A percentile compares a stretch with the other conserved stretches of the same genome.
Conservation (phyloP, 305 asterid species). For the Caryopteris hybrid region DNA sequence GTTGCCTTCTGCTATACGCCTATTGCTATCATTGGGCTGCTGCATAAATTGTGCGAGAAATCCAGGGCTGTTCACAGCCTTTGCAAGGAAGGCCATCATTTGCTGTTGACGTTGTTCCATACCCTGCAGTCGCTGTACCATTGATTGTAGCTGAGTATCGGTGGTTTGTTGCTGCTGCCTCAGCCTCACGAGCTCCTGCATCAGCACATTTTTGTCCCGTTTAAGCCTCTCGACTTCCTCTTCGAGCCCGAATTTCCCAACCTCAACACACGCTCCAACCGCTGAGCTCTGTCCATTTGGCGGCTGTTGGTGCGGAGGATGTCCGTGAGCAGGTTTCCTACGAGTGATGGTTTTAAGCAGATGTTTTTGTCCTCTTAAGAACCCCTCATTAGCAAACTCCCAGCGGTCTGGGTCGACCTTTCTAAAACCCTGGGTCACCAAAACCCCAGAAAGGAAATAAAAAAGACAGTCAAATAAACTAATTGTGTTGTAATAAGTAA, state of each 20-base stretch:
- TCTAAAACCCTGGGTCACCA: slow-evolving; percentile 64
- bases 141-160: slow-evolving; percentile 60
- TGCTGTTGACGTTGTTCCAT: slow-evolving; percentile 97
- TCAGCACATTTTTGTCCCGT: slow-evolving; percentile 87
- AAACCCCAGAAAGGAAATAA: background rate
- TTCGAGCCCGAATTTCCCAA: slow-evolving; percentile 89
- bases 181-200: slow-evolving; percentile 84
- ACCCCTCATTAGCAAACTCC: slow-evolving; percentile 94
- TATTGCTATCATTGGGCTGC: slow-evolving; percentile 59
- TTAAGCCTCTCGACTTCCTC: slow-evolving; percentile 90
- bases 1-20: slow-evolving; percentile 54
- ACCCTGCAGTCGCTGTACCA: slow-evolving; percentile 80
- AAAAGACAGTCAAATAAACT: background rate
- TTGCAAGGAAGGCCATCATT: slow-evolving; percentile 94
- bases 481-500: background rate
- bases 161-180: slow-evolving; percentile 93
- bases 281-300: slow-evolving; percentile 52
- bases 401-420: slow-evolving; percentile 95
- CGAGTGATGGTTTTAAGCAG: slow-evolving; percentile 73
- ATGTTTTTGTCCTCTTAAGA: slow-evolving; percentile 87
- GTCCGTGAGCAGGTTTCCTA: slow-evolving; percentile 76
- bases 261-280: slow-evolving; percentile 79
- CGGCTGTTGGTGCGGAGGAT: too few species aligned
- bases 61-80: slow-evolving; percentile 89
- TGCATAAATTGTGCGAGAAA: slow-evolving; percentile 86